These are phyloP conservation scores for Rauvolfia tetraphylla DNA, from an alignment of 257 asterid species.

Conservation along the genomic window DNA sequence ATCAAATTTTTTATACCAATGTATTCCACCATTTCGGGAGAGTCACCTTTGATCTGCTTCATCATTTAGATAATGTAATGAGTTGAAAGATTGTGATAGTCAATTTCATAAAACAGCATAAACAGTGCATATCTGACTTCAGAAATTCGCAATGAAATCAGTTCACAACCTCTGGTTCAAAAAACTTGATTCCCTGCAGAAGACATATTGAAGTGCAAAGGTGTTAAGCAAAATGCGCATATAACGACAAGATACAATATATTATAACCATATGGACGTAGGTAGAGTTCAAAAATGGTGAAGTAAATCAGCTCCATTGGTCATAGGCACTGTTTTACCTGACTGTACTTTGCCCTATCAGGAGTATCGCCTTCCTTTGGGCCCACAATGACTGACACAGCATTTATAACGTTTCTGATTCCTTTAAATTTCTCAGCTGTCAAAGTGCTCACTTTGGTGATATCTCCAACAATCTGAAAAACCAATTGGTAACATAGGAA, in stretches of 20 bases:
- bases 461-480: slow-evolving; percentile 77
- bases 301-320: not conserved
- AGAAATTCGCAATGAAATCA: slow-evolving; percentile 25
- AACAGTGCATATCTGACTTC: slow-evolving; percentile 19
- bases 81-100: not conserved
- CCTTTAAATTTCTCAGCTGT: slow-evolving; percentile 80
- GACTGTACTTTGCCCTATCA: slow-evolving; percentile 92
- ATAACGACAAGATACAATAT: slow-evolving; percentile 8
- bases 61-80: slow-evolving; percentile 23
- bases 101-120: slow-evolving; percentile 13
- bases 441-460: slow-evolving; percentile 80
- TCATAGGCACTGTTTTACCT: slow-evolving; percentile 36
- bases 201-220: slow-evolving; percentile 9
- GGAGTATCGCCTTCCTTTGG: slow-evolving; percentile 99
- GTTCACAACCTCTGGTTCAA: slow-evolving; percentile 89
- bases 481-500: slow-evolving; percentile 5
- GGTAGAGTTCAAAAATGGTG: not conserved
- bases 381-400: slow-evolving; percentile 91
- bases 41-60: slow-evolving; percentile 84
- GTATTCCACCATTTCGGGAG: slow-evolving; percentile 97
- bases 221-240: not conserved
- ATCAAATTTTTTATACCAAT: slow-evolving; percentile 83
- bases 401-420: slow-evolving; percentile 71
- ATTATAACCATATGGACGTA: not conserved
- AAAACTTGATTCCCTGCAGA: slow-evolving; percentile 92